Base-by-base conservation (phyloP, 495 filamentous ascomycete genomes). In the Pyrenula aspistea region DNA sequence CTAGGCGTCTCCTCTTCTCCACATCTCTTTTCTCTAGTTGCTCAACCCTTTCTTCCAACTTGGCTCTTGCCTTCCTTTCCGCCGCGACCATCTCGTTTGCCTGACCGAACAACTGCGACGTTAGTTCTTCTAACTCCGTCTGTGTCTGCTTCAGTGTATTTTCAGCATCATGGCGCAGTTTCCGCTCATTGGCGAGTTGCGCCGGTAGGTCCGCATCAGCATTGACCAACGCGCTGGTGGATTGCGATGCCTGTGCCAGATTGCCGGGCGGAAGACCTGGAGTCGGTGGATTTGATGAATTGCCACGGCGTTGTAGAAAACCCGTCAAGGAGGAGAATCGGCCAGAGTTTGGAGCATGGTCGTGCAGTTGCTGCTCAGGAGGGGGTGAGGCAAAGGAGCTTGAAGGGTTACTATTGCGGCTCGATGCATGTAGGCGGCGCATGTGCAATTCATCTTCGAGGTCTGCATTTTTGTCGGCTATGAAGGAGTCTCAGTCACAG, bases 61-160 rank as follows among this genome's bases (percentile, higher is more conserved):
- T 80, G 4, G 86, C 88, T 48, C 89, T 73, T 31, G 87, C 88
- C 65, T 85, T 83, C 51, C 93, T 77, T 75, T 97, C 93, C 62
- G 82, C 73, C 15, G 92, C 89, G 22, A 98, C 93, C 92, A 98
- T 97, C 75, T 95, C 88, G 63, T 97, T 97, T 19, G 93, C 93
- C 69, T 95, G 85, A 66, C 88, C 83, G 71, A 98, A 98, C 53
- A 98, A 73, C 60, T 84, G 81, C 51, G 83, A 86, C 31, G 83
- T 89, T 61, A 98, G 73, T 63, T 98, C 93, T 68, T 97, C 94
- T 12, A 98, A 77, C 72, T 98, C 93, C 0, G 72, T 77, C 53
- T 77, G 85, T 24, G 89, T 85, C 55, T 85, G 80, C 61, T 74
- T 76, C 25, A 95, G 73, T 59, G 82, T 79, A 36, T 76, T 75